These are phyloP conservation scores for Colletotrichum sp. DNA, from an alignment of 2,329 filamentous ascomycete genomes.

Conservation along the genomic window DNA sequence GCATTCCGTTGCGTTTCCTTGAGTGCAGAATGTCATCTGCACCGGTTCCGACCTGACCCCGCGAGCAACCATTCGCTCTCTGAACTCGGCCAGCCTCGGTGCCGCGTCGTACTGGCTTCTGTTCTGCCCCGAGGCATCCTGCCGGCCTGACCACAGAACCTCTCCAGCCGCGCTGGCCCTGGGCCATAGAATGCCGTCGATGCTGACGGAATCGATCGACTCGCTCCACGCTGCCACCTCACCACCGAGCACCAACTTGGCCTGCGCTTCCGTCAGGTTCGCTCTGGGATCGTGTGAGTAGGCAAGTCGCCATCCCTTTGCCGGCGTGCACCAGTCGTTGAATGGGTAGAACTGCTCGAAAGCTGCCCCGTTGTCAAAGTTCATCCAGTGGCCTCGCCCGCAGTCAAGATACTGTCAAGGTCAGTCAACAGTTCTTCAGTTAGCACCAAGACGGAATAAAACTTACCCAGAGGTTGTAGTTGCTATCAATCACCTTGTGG, in stretches of 20 bases:
- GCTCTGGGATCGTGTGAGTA: slow-evolving; percentile 80
- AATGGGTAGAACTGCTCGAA: slow-evolving; percentile 69
- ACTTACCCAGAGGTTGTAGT: slow-evolving; percentile 78
- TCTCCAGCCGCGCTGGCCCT: slow-evolving; percentile 76
- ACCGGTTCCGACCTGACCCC: slow-evolving; percentile 70
- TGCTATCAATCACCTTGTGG: slow-evolving; percentile 75
- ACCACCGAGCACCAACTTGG: slow-evolving; percentile 77
- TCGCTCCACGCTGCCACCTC: slow-evolving; percentile 86
- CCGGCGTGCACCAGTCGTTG: slow-evolving; percentile 80
- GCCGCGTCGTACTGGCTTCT: slow-evolving; percentile 73
- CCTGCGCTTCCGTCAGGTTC: slow-evolving; percentile 64
- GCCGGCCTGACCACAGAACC: slow-evolving; percentile 78
- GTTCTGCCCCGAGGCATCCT: slow-evolving; percentile 70
- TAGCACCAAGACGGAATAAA: not conserved
- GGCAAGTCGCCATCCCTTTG: slow-evolving; percentile 81
- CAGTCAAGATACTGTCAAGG: slow-evolving; percentile 76
- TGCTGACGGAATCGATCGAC: slow-evolving; percentile 74
- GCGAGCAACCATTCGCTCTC: slow-evolving; percentile 74
- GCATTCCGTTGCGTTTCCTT: slow-evolving; percentile 48
- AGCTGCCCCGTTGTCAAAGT: slow-evolving; percentile 65
- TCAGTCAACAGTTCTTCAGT: not conserved
- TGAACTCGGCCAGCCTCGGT: slow-evolving; percentile 75
- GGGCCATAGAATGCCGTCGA: slow-evolving; percentile 82
- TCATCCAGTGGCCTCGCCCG: slow-evolving; percentile 79
- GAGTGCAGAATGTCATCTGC: slow-evolving; percentile 76